Conservation (phyloP, 306 rosid genomes). For the Argentina anserina region DNA sequence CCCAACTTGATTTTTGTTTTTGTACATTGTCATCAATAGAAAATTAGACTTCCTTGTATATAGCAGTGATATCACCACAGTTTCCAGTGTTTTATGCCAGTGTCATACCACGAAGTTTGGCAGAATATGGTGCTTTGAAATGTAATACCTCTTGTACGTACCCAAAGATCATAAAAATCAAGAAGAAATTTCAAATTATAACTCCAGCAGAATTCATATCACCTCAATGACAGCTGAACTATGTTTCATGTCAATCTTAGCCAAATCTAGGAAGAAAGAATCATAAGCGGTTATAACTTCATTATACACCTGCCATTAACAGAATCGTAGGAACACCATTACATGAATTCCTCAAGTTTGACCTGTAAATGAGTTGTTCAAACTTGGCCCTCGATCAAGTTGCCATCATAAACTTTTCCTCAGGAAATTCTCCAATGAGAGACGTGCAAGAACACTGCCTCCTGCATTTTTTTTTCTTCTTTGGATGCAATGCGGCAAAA, state of each 20-base stretch:
- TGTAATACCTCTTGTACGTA: background rate
- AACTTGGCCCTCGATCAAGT: slow-evolving; percentile 8
- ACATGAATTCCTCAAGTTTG: background rate
- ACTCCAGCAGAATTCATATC: background rate
- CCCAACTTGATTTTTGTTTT: background rate
- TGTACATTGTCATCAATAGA: slow-evolving; percentile 22
- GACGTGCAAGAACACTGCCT: slow-evolving; percentile 4
- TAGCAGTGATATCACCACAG: background rate
- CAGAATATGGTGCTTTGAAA: background rate
- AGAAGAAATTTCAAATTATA: background rate
- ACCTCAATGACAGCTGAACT: background rate
- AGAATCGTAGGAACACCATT: background rate
- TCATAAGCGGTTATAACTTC: background rate
- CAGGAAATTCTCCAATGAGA: slow-evolving; percentile 8
- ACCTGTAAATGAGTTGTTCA: slow-evolving; percentile 11
- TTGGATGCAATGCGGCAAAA: slow-evolving; percentile 16
- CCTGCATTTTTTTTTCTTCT: slow-evolving; percentile 13
- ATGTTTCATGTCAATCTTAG: background rate
- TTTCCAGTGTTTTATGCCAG: background rate
- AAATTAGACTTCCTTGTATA: background rate
- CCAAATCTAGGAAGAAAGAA: background rate
- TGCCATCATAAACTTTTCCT: background rate
- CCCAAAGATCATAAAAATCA: background rate
- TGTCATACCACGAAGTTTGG: background rate
- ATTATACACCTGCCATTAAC: background rate